Conservation (phyloP, 2,329 filamentous ascomycete genomes). For the Chrysoporthe puriensis region DNA sequence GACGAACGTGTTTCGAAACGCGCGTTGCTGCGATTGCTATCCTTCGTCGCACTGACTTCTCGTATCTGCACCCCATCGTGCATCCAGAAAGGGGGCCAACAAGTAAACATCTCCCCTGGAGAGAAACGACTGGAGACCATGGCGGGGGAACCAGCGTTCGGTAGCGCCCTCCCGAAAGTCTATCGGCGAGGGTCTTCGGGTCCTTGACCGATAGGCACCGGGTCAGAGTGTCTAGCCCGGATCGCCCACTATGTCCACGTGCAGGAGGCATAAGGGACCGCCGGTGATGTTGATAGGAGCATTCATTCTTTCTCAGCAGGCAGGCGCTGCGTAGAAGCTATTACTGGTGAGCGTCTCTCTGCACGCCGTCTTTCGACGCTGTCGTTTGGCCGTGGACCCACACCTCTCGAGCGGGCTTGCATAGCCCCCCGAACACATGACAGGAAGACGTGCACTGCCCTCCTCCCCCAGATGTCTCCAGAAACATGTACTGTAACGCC, state of each 20-base stretch:
- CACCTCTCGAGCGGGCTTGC: not conserved
- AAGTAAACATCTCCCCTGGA: not conserved
- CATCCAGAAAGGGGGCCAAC: not conserved
- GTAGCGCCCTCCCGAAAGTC: not conserved
- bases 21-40: not conserved
- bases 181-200: not conserved
- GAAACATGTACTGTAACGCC: not conserved
- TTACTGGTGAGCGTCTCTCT: not conserved
- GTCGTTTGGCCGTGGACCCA: not conserved
- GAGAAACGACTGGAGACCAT: not conserved
- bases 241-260: not conserved
- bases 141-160: not conserved
- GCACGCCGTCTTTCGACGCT: not conserved
- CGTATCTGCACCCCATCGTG: not conserved
- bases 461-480: not conserved
- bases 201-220: not conserved
- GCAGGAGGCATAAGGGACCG: not conserved
- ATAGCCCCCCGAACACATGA: not conserved
- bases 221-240: not conserved
- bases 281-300: not conserved
- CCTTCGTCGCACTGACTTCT: not conserved
- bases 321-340: not conserved
- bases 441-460: not conserved
- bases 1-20: conserved; percentile 8
- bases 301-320: not conserved